Conservation (phyloP, 164 flowering plant species). For the Warburgia ugandensis region DNA sequence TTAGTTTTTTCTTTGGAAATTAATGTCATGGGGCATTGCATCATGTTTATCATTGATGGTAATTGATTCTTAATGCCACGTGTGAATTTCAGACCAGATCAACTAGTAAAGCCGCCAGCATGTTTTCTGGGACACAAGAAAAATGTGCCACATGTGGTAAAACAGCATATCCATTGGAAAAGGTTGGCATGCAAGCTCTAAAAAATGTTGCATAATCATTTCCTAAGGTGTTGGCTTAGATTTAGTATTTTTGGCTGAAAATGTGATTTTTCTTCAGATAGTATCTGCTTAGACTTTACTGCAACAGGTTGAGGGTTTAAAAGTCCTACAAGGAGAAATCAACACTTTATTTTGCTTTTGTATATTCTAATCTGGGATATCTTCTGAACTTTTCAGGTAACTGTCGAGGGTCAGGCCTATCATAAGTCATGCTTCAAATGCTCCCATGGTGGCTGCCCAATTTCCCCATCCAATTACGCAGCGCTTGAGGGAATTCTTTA, state of each 20-base stretch:
- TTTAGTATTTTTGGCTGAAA: too few species aligned
- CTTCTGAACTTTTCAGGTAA: slow-evolving; percentile 47
- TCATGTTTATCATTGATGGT: too few species aligned
- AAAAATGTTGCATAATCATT: not conserved
- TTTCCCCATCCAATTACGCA: slow-evolving; percentile 90
- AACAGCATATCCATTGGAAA: slow-evolving; percentile 77
- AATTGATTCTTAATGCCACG: slow-evolving; percentile 15
- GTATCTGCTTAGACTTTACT: too few species aligned
- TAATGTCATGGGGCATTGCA: too few species aligned
- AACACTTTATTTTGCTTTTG: not conserved
- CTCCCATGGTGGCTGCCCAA: slow-evolving; percentile 87
- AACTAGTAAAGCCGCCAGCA: slow-evolving; percentile 90
- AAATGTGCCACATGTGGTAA: slow-evolving; percentile 98
- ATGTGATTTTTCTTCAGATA: too few species aligned
- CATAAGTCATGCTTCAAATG: slow-evolving; percentile 98
- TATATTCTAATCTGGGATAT: not conserved
- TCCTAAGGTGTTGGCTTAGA: not conserved
- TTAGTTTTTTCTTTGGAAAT: slow-evolving; percentile 1
- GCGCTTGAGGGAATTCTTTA: slow-evolving; percentile 89
- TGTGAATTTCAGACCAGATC: slow-evolving; percentile 66
- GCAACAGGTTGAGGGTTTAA: too few species aligned
- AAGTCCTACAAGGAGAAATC: too few species aligned
- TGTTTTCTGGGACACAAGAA: slow-evolving; percentile 98
- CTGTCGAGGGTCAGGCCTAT: slow-evolving; percentile 78
- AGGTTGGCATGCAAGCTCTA: slow-evolving; percentile 17